Evolutionary conservation across 192 early-diverging fungal genomes (phyloP).

Genomic region (Phycomyces blakesleeanus): DNA sequence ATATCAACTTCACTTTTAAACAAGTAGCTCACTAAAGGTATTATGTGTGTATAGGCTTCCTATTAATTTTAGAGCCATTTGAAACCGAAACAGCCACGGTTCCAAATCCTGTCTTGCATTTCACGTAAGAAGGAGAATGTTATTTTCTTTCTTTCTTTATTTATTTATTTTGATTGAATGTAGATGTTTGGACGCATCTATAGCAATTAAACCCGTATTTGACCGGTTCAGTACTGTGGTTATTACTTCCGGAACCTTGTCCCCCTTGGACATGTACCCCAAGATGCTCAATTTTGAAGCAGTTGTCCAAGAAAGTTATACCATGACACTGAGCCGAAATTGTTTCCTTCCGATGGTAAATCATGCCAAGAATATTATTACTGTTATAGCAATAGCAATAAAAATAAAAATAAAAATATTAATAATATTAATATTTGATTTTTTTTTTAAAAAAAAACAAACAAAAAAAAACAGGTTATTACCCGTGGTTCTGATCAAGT

Average conservation of each 20-base stretch:
- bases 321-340: conserved; percentile 91
- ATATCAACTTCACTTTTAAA: background rate
- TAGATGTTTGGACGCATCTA: conserved; percentile 91
- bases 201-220: conserved; percentile 97
- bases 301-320: conserved; percentile 86
- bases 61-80: conserved; percentile 94
- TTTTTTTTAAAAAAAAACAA: background rate
- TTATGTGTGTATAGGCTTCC: conserved; percentile 60
- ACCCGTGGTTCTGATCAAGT: conserved; percentile 98
- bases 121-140: conserved; percentile 49
- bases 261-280: conserved; percentile 97
- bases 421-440: too few species aligned
- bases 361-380: background rate
- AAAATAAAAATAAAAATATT: too few species aligned
- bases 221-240: conserved; percentile 92
- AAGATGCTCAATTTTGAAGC: conserved; percentile 89
- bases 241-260: conserved; percentile 99
- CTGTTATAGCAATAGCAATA: background rate
- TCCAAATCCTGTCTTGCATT: conserved; percentile 92
- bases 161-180: conserved; percentile 6
- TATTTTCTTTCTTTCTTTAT: conserved; percentile 3
- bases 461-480: conserved; percentile 54
- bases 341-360: conserved; percentile 93
- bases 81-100: conserved; percentile 89
- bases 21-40: background rate